phyloP scores from a whole-genome alignment of 805 yeast genomes.

The Spathaspora boniae region DNA sequence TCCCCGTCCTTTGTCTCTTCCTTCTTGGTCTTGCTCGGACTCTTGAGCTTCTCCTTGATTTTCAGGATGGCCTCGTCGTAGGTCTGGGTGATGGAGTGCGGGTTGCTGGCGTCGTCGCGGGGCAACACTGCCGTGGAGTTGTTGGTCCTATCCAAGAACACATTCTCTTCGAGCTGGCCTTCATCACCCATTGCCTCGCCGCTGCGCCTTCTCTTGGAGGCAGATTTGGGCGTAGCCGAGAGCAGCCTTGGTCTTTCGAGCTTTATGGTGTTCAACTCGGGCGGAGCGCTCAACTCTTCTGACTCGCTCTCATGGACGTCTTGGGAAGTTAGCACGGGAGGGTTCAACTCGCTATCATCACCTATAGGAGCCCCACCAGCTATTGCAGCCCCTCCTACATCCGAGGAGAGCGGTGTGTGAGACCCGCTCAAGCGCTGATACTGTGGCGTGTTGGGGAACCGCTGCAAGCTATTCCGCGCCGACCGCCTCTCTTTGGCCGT shows the following conservation, averaged over 20 bases:
- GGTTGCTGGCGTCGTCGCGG: conserved; percentile 15
- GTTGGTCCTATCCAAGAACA: conserved; percentile 27
- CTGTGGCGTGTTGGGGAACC: conserved; percentile 48
- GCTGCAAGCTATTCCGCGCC: conserved; percentile 24
- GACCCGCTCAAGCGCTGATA: conserved; percentile 23
- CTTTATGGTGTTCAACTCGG: conserved; percentile 20
- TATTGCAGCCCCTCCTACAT: conserved; percentile 12
- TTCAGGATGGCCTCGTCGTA: conserved; percentile 25
- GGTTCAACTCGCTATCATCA: conserved; percentile 29
- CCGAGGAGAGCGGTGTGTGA: neutral
- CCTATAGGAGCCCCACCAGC: conserved; percentile 24
- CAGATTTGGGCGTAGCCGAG: neutral
- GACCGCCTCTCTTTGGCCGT: conserved; percentile 9
- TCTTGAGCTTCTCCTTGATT: conserved; percentile 2
- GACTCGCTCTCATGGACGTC: conserved; percentile 3
- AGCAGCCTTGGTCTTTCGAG: conserved; percentile 6
- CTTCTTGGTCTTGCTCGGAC: neutral
- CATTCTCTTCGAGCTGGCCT: conserved; percentile 26
- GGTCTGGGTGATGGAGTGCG: conserved; percentile 28
- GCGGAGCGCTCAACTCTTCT: conserved; percentile 18
- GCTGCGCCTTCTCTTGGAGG: conserved; percentile 1
- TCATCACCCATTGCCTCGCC: conserved; percentile 5
- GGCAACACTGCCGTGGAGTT: conserved; percentile 19
- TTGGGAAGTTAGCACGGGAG: conserved; percentile 16
- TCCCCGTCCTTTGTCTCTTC: conserved; percentile 2